Evolutionary conservation across 1,284 basidiomycete species (phyloP).

Genomic region (Bondarzewia mesenterica): DNA sequence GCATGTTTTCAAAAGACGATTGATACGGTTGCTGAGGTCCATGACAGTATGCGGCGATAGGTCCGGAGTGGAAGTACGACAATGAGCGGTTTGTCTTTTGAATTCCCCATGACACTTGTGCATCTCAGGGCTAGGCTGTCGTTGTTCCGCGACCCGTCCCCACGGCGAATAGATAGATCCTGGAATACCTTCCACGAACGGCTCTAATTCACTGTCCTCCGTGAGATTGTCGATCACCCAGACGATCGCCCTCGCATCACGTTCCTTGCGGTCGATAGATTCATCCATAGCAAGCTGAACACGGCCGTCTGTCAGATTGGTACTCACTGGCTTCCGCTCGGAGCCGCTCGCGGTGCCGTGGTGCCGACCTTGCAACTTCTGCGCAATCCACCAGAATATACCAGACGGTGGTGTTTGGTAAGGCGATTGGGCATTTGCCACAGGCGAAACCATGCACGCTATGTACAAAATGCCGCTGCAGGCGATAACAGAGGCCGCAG

Average conservation of each 20-base stretch:
- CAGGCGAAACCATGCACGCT: slow-evolving; percentile 5
- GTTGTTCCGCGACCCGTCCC: slow-evolving; percentile 6
- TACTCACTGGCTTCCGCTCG: neutral
- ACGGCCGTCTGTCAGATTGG: neutral
- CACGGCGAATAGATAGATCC: slow-evolving; percentile 8
- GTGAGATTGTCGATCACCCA: slow-evolving; percentile 7
- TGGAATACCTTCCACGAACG: slow-evolving; percentile 8
- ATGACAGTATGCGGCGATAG: neutral
- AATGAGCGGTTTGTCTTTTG: neutral
- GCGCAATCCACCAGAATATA: slow-evolving; percentile 9
- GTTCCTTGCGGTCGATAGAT: neutral
- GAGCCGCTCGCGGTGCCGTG: neutral
- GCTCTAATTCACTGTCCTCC: slow-evolving; percentile 12
- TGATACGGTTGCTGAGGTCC: slow-evolving; percentile 8
- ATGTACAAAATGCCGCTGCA: slow-evolving; percentile 1
- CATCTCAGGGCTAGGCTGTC: neutral
- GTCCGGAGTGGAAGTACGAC: neutral
- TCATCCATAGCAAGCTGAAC: neutral
- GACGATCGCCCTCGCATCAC: neutral
- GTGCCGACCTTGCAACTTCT: neutral
- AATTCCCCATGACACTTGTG: neutral
- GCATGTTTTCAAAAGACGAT: slow-evolving; percentile 9
- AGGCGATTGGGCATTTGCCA: slow-evolving; percentile 7
- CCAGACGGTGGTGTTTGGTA: slow-evolving; percentile 10
- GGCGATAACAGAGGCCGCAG: slow-evolving; percentile 1